Percentiles rank a stretch among this genome's conserved stretches.
Conservation (phyloP, 2,329 filamentous ascomycete species). For the Cladosporium sp. region DNA sequence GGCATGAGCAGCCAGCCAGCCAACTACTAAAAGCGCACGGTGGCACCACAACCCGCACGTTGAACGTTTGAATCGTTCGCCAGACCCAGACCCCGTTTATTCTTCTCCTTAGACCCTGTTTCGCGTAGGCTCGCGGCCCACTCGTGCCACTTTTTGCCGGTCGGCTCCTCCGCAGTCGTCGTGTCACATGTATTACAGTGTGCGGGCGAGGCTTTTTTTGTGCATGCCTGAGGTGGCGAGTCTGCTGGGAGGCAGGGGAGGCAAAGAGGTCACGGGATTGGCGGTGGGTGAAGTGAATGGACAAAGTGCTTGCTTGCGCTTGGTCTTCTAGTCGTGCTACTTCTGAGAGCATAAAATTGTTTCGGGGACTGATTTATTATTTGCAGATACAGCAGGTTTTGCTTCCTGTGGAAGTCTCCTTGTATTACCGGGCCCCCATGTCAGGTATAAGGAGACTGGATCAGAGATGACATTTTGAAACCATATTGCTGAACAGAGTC, state of each 20-base stretch:
- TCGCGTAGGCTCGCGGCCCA: conserved; percentile 1
- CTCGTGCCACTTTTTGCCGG: neutral
- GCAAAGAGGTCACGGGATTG: conserved; percentile 4
- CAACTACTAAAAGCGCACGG: neutral
- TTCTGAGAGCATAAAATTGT: neutral
- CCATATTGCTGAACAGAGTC: neutral
- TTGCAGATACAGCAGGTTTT: no score
- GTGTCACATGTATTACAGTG: neutral
- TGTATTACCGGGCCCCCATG: no score
- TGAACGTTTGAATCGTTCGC: conserved; percentile 14
- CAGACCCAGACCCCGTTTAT: conserved; percentile 6
- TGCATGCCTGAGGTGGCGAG: neutral
- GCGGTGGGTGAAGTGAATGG: neutral
- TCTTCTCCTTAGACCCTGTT: conserved; percentile 10
- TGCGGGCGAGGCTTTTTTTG: conserved; percentile 2
- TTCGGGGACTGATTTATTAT: neutral
- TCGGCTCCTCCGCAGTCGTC: conserved; percentile 14
- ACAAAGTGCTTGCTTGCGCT: neutral
- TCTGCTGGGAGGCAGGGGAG: neutral
- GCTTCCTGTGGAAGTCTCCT: no score
- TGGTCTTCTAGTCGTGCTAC: neutral
- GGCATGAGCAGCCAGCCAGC: neutral
- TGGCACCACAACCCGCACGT: neutral
- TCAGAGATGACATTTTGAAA: neutral
- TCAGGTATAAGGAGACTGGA: no score